A percentile compares a stretch with the other conserved stretches of the same genome.
Conservation (phyloP, 768 basidiomycete species). For the Panellus pusillus region DNA sequence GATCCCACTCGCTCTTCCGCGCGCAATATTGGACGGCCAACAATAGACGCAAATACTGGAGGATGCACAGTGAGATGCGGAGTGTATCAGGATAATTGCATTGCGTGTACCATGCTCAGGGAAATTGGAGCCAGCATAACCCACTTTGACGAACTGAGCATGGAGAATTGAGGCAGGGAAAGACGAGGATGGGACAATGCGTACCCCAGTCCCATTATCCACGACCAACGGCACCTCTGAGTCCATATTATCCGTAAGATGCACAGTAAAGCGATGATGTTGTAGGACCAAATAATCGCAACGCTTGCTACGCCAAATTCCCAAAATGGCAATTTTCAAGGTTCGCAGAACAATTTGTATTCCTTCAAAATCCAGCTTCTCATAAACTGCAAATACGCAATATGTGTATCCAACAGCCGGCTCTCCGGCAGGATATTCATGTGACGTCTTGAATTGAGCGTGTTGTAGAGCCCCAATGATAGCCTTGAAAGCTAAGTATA, state of each 20-base stretch:
- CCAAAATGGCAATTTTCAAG: no score
- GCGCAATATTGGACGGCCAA: constrained; percentile 95
- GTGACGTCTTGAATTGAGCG: no score
- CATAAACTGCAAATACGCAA: no score
- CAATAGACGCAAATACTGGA: constrained; percentile 92
- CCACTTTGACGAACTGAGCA: constrained; percentile 85
- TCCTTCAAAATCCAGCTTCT: no score
- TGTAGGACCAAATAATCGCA: constrained; percentile 2
- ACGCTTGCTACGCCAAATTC: no score
- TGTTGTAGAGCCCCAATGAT: no score
- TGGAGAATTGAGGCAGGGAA: background rate
- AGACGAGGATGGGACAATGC: constrained; percentile 24
- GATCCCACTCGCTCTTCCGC: constrained; percentile 93
- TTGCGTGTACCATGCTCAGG: constrained; percentile 77
- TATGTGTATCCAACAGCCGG: no score
- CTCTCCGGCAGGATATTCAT: no score
- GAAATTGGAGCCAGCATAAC: constrained; percentile 91
- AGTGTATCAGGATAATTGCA: background rate
- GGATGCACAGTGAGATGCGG: background rate
- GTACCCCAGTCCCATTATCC: constrained; percentile 85
- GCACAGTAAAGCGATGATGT: background rate
- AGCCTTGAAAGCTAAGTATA: no score
- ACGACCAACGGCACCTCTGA: constrained; percentile 59
- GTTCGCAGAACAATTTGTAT: no score
- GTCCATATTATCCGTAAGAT: constrained; percentile 36